Evolutionary conservation across 2,329 filamentous ascomycete genomes (phyloP), one percentile per base, ranked within the genome.

Genomic region (Neocucurbitaria cava): DNA sequence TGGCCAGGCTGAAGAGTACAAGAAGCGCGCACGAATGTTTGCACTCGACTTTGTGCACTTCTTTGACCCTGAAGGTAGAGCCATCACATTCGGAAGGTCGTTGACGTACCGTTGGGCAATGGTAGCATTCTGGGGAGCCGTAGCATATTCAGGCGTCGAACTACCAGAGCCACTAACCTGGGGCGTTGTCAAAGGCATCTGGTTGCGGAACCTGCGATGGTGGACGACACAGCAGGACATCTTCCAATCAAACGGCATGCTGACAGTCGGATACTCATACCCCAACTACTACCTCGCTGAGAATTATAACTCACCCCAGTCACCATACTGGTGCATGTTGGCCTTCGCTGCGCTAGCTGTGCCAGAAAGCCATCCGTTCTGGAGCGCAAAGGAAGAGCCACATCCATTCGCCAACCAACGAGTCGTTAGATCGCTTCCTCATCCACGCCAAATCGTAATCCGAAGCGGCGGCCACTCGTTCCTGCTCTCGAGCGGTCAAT

Each of bases 91-190:
- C 62, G 90, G 90, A 3, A 84, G 90, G 43, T 91, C 88, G 47
- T 83, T 93, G 45, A 90, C 89, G 6, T 94, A 94, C 72, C 85
- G 90, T n/a, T 93, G 92, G 72, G 90, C 89, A 44, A 92, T 92
- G 87, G 87, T 89, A n/a, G 89, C 87, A 0, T 93, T 93, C 77
- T 93, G 90, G 90, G 87, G 89, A 11, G 88, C 89, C 0, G 76
- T 92, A 24, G 90, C 89, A 1, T 92, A 91, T 65, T 89, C 89
- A 3, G 87, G 87, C 61, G 87, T 92, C 46, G 88, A 91, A 48
- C 81, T 92, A 5, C 89, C 89, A 0, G 81, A 81, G 7, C 89
- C 90, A 0, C 77, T 93, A 48, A 89, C 87, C 2, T 92, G 89
- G 89, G 90, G 90, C 2, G 88, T 90, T 64, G 87, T 92, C 15